These are phyloP conservation scores for Cerioporus squamosus DNA, from an alignment of 1,284 basidiomycete species.

Conservation along the genomic window DNA sequence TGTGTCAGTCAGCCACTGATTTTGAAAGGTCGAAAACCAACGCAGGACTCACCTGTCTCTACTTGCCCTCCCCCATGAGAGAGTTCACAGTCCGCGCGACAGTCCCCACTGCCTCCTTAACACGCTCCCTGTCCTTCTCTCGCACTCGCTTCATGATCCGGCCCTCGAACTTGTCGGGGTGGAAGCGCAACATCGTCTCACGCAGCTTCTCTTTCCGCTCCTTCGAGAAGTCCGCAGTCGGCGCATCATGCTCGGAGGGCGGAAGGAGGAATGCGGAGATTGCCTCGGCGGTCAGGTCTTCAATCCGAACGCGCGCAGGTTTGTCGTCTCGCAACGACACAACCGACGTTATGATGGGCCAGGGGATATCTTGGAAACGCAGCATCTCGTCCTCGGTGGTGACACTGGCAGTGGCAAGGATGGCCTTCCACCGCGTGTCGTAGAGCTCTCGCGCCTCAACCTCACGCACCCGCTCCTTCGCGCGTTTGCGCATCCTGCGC, in stretches of 20 bases:
- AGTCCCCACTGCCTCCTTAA: constrained; percentile 78
- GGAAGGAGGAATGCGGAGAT: constrained; percentile 67
- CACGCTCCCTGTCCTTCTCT: constrained; percentile 66
- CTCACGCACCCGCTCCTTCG: constrained; percentile 46
- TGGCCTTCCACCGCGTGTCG: constrained; percentile 58
- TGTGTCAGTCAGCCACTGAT: not conserved
- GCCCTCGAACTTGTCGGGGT: constrained; percentile 87
- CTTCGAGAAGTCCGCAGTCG: constrained; percentile 29
- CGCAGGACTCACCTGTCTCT: not conserved
- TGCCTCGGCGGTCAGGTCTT: constrained; percentile 60
- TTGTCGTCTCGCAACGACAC: constrained; percentile 29
- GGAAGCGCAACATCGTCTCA: constrained; percentile 78
- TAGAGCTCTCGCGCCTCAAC: constrained; percentile 57
- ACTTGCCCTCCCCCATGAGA: constrained; percentile 26
- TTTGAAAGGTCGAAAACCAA: not conserved
- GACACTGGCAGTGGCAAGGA: constrained; percentile 42
- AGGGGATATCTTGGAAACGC: constrained; percentile 73
- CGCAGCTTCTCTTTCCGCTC: constrained; percentile 65
- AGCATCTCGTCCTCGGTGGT: constrained; percentile 30
- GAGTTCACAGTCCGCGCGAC: constrained; percentile 44
- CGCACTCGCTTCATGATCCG: constrained; percentile 64
- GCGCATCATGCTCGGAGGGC: not conserved
- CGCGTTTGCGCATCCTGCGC: constrained; percentile 46
- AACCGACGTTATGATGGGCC: constrained; percentile 60
- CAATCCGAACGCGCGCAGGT: constrained; percentile 31